phyloP scores from a whole-genome alignment of 1,139 yeast genomes.

The Candida neerlandica region DNA sequence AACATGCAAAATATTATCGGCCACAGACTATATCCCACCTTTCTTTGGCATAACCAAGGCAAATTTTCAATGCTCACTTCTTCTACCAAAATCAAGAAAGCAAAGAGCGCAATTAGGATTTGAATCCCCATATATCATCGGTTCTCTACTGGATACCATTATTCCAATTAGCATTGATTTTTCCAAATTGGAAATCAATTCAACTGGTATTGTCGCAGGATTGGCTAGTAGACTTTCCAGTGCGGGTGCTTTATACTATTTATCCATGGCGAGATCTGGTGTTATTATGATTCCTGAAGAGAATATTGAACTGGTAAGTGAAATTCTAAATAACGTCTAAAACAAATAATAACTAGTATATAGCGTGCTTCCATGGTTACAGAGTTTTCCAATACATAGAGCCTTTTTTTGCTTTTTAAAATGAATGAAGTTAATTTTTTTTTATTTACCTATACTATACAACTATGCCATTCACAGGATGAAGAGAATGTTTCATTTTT shows the following conservation, averaged over 20 bases:
- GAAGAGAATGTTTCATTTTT: background rate
- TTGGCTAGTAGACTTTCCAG: conserved; percentile 54
- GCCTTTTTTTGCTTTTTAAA: no score
- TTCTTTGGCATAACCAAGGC: conserved; percentile 65
- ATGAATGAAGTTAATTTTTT: background rate
- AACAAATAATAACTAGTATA: background rate
- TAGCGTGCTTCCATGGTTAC: background rate
- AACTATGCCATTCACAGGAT: background rate
- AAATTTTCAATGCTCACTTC: conserved; percentile 54
- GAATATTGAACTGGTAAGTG: conserved; percentile 34
- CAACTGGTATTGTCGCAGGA: conserved; percentile 71
- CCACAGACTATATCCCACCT: conserved; percentile 35
- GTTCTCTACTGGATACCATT: conserved; percentile 58
- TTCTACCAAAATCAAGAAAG: conserved; percentile 50
- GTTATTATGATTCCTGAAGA: conserved; percentile 63
- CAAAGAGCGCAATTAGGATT: conserved; percentile 43
- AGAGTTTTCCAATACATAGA: no score
- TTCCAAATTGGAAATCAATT: conserved; percentile 56
- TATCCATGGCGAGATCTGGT: conserved; percentile 65
- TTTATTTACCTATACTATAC: background rate
- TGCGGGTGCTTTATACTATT: conserved; percentile 51
- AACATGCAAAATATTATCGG: conserved; percentile 33
- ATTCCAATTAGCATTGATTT: conserved; percentile 63
- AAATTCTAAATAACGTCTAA: conserved; percentile 13
- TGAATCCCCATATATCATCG: conserved; percentile 47